Evolutionary conservation across 148 eudicot species (phyloP), one percentile per base, ranked within the genome.

Genomic region (Chenopodium suecicum): DNA sequence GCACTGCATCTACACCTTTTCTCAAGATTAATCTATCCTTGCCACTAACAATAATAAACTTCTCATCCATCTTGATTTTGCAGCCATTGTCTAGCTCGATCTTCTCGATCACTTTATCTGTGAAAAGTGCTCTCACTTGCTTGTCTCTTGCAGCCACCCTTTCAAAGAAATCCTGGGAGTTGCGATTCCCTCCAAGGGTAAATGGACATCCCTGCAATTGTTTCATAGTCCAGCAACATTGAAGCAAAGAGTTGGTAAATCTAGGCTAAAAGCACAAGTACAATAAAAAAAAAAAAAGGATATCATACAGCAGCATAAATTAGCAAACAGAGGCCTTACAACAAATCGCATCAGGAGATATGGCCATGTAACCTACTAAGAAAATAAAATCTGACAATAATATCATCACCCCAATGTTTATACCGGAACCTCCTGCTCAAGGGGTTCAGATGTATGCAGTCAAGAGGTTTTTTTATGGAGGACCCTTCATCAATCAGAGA

Each of bases 1-100:
- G 97, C 78, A 97, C 99, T 75, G 97, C 94, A 89, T 92, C 98
- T 52, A 94, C 98, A 66, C 99, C 99, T 88, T 94, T 97, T 74
- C 87, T 78, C 91, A 94, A 86, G 56, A 94, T 89, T 86, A 89
- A 82, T 81, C 98, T 87, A 84, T 94, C 99, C 87, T 94, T 97
- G 68, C 98, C 99, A 90, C 97, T 94, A 81, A 97, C 98, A 81
- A 94, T 92, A 63, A 97, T 92, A 83, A 94, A 94, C 78, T 97
- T 97, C 84, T 94, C 99, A 73, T 97, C 94, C 82, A 97, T 87
- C 90, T 87, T 92, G 68, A 97, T 91, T 90, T 91, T 94, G 88
- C 99, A 97, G 80, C 97, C 99, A 90, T 85, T 82, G 78, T 97
- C 99, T 86, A 85, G 90, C 83, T 97, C 97, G 76, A 97, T 92